A percentile compares a stretch with the other conserved stretches of the same genome.
phyloP scores from a whole-genome alignment of 2,329 filamentous ascomycete species.

The Epichloe sibirici region DNA sequence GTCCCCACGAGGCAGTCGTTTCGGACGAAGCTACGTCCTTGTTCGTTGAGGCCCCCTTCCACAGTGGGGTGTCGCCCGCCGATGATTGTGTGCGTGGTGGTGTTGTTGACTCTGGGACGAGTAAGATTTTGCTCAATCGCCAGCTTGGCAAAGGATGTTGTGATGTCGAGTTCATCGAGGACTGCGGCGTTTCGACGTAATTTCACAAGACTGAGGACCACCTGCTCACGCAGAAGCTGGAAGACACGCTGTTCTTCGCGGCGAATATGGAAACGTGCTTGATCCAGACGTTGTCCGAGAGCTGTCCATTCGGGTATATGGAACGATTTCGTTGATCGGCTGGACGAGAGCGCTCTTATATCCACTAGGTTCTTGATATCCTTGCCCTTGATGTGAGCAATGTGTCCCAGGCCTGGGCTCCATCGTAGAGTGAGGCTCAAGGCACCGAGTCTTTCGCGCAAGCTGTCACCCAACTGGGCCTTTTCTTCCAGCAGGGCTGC shows the following conservation, averaged over 20 bases:
- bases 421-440: constrained; percentile 67
- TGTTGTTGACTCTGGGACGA: constrained; percentile 58
- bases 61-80: constrained; percentile 89
- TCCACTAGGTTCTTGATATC: constrained; percentile 36
- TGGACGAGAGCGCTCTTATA: constrained; percentile 51
- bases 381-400: constrained; percentile 81
- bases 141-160: constrained; percentile 71
- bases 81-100: constrained; percentile 59
- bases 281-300: constrained; percentile 69
- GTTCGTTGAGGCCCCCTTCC: constrained; percentile 65
- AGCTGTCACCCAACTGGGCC: constrained; percentile 39
- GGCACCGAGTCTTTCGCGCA: constrained; percentile 50
- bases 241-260: constrained; percentile 78
- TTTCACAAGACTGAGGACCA: constrained; percentile 72
- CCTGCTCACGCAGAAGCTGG: constrained; percentile 56
- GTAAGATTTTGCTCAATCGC: constrained; percentile 62
- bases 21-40: constrained; percentile 68
- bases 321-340: constrained; percentile 75
- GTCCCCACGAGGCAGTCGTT: constrained; percentile 80
- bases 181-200: constrained; percentile 83
- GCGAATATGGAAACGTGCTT: constrained; percentile 63
- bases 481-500: constrained; percentile 49
- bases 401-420: constrained; percentile 77
- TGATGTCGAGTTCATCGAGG: constrained; percentile 85
- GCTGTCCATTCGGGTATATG: constrained; percentile 74